phyloP scores from a whole-genome alignment of 2,329 filamentous ascomycete genomes.

The Aspergillus fumigatus region DNA sequence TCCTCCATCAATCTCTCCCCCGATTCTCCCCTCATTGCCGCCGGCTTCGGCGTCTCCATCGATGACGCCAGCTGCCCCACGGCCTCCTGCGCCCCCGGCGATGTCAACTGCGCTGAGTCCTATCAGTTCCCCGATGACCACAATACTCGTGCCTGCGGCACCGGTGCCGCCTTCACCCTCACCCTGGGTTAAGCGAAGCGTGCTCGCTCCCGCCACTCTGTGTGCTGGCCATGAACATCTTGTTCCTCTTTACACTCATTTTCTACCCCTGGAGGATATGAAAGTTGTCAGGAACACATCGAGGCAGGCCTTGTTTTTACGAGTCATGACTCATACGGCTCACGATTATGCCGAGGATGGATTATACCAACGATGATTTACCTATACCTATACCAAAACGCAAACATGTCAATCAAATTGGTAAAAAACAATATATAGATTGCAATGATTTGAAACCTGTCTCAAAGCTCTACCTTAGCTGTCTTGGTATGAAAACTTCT shows the following conservation, averaged over 20 bases:
- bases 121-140: slow-evolving; percentile 27
- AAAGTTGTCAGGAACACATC: not conserved
- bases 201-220: not conserved
- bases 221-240: not conserved
- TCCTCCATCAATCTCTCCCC: slow-evolving; percentile 26
- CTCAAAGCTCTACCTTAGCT: not conserved
- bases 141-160: slow-evolving; percentile 21
- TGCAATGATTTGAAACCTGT: not conserved
- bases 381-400: not conserved
- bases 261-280: not conserved
- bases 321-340: not conserved
- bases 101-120: slow-evolving; percentile 20
- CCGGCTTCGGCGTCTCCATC: slow-evolving; percentile 25
- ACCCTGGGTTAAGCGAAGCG: slow-evolving; percentile 16
- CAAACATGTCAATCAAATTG: not conserved
- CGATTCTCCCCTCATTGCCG: slow-evolving; percentile 15
- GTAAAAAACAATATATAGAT: not conserved
- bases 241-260: not conserved
- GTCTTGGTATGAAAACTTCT: not conserved
- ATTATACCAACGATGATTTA: not conserved
- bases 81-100: slow-evolving; percentile 23
- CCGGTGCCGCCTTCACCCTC: slow-evolving; percentile 35
- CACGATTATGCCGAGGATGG: not conserved
- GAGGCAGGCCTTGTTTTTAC: not conserved
- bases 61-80: slow-evolving; percentile 18